Evolutionary conservation across 2,329 filamentous ascomycete species (phyloP).

Genomic region (Calonectria pseudoturangicola): DNA sequence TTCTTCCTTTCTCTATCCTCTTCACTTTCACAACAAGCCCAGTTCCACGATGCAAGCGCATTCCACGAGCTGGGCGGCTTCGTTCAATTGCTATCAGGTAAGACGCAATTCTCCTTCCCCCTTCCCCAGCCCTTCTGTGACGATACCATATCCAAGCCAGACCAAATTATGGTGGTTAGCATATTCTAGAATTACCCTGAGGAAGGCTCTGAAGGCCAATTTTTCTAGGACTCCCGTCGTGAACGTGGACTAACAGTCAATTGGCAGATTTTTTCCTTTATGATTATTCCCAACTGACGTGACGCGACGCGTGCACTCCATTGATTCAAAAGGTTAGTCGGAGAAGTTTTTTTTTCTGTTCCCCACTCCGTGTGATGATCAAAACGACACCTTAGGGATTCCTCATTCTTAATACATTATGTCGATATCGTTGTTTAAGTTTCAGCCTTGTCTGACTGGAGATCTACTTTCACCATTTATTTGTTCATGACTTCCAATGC

Average conservation of each 20-base stretch:
- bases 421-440: slow-evolving; percentile 77
- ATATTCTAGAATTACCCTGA: slow-evolving; percentile 75
- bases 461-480: slow-evolving; percentile 51
- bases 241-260: slow-evolving; percentile 26
- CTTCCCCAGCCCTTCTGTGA: slow-evolving; percentile 53
- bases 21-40: slow-evolving; percentile 51
- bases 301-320: slow-evolving; percentile 30
- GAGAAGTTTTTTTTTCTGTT: slow-evolving; percentile 30
- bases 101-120: slow-evolving; percentile 34
- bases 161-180: slow-evolving; percentile 68
- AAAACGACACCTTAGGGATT: slow-evolving; percentile 78
- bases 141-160: slow-evolving; percentile 70
- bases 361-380: slow-evolving; percentile 73
- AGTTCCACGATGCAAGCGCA: slow-evolving; percentile 51
- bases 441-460: slow-evolving; percentile 82
- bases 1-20: slow-evolving; percentile 44
- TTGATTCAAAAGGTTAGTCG: slow-evolving; percentile 69
- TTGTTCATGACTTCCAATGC: slow-evolving; percentile 40
- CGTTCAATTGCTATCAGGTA: slow-evolving; percentile 50
- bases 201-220: slow-evolving; percentile 59
- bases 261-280: slow-evolving; percentile 35
- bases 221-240: slow-evolving; percentile 37
- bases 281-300: slow-evolving; percentile 18
- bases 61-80: slow-evolving; percentile 37
- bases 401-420: slow-evolving; percentile 80